phyloP scores from a whole-genome alignment of 2,329 filamentous ascomycete genomes.

The Cladosporium sp. region DNA sequence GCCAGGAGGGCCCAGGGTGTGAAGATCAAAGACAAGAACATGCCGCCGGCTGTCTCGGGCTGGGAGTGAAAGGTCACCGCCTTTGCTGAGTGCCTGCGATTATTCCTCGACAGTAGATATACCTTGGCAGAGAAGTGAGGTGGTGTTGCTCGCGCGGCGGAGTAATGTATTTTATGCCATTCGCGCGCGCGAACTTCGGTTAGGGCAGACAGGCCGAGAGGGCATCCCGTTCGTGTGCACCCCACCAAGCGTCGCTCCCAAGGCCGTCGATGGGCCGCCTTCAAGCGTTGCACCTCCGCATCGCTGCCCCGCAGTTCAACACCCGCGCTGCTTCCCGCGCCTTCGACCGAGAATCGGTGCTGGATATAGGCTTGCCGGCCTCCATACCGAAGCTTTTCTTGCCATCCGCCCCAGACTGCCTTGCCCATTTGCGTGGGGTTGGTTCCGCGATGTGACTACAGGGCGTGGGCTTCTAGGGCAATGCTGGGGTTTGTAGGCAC shows the following conservation, averaged over 20 bases:
- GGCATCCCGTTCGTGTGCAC: neutral
- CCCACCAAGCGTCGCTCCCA: neutral
- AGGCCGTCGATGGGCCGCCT: neutral
- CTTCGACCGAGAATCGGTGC: too few species aligned
- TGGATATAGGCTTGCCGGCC: too few species aligned
- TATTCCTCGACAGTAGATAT: neutral
- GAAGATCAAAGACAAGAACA: slow-evolving; percentile 37
- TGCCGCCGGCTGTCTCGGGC: slow-evolving; percentile 23
- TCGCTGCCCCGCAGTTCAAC: neutral
- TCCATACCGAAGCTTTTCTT: too few species aligned
- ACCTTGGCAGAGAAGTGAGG: neutral
- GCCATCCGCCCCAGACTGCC: too few species aligned
- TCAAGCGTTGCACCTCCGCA: neutral
- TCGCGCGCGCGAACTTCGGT: slow-evolving; percentile 8
- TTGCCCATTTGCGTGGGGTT: too few species aligned
- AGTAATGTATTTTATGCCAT: slow-evolving; percentile 9
- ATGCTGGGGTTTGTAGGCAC: too few species aligned
- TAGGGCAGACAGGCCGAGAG: neutral
- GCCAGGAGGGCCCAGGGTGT: slow-evolving; percentile 44
- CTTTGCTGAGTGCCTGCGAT: neutral
- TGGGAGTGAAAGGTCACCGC: neutral
- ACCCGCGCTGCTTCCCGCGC: too few species aligned
- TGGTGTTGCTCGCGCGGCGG: neutral
- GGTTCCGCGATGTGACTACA: too few species aligned
- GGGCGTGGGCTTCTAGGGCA: too few species aligned